Percentiles rank a stretch among this genome's conserved stretches.
Conservation (phyloP, 306 rosid species). For the Quercus suber region DNA sequence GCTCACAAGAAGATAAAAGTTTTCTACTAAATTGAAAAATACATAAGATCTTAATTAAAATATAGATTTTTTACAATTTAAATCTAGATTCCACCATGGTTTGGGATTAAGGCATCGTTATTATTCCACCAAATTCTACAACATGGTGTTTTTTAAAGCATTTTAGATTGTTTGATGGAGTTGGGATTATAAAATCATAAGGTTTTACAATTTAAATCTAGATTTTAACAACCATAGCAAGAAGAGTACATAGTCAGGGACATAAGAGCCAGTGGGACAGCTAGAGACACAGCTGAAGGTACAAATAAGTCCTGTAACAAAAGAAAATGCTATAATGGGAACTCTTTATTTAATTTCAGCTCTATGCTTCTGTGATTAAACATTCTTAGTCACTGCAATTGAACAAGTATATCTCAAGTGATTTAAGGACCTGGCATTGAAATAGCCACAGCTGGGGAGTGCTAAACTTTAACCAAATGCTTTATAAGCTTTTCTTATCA, state of each 20-base stretch:
- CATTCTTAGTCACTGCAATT: not conserved
- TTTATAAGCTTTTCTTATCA: not conserved
- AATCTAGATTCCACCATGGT: too few species aligned
- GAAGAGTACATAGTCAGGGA: slow-evolving; percentile 73
- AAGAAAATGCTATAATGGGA: slow-evolving; percentile 17
- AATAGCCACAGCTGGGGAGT: not conserved
- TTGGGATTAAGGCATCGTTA: too few species aligned
- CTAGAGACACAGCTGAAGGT: slow-evolving; percentile 75
- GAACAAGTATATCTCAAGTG: not conserved
- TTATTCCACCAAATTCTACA: too few species aligned
- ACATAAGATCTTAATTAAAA: too few species aligned
- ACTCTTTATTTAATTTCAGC: not conserved
- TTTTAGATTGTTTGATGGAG: too few species aligned
- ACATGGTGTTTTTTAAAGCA: too few species aligned
- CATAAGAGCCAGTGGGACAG: slow-evolving; percentile 84
- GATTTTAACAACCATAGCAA: not conserved
- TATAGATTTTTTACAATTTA: too few species aligned
- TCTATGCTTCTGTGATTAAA: not conserved
- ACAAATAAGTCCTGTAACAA: slow-evolving; percentile 57
- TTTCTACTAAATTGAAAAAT: too few species aligned
- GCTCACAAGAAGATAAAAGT: too few species aligned
- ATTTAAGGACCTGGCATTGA: not conserved
- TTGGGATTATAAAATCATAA: too few species aligned
- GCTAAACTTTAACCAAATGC: not conserved
- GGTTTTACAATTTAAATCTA: too few species aligned